Evolutionary conservation across 176 grass and related monocot species (phyloP).

Genomic region (Phragmites australis): DNA sequence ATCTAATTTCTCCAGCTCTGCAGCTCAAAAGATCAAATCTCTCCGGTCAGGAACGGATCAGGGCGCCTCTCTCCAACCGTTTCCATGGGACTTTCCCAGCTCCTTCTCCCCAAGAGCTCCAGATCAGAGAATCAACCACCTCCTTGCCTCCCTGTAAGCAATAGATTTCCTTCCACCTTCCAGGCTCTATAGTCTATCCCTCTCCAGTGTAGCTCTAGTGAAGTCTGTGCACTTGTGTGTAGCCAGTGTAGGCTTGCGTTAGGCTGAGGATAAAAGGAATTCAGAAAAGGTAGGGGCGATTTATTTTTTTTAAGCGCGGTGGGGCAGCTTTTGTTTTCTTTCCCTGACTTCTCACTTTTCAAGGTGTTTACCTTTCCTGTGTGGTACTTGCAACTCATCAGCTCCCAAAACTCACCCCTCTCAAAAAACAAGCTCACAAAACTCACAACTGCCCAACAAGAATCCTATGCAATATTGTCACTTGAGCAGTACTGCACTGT

Average conservation of each 20-base stretch:
- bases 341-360: slow-evolving; percentile 40
- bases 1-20: slow-evolving; percentile 32
- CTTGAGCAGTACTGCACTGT: not conserved
- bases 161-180: slow-evolving; percentile 19
- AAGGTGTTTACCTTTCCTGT: slow-evolving; percentile 40
- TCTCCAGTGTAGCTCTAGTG: not conserved
- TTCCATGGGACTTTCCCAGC: slow-evolving; percentile 28
- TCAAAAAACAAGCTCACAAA: slow-evolving; percentile 30
- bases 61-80: not conserved
- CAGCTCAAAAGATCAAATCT: not conserved
- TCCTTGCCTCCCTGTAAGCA: slow-evolving; percentile 21
- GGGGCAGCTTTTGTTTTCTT: slow-evolving; percentile 44
- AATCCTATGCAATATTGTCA: slow-evolving; percentile 42
- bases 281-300: not conserved
- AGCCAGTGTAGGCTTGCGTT: slow-evolving; percentile 18
- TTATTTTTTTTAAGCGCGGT: slow-evolving; percentile 39
- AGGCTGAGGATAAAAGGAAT: slow-evolving; percentile 45
- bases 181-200: slow-evolving; percentile 9
- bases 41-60: slow-evolving; percentile 34
- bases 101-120: slow-evolving; percentile 19
- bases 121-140: slow-evolving; percentile 24
- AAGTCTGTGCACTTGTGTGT: too few species aligned
- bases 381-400: slow-evolving; percentile 32
- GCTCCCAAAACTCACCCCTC: slow-evolving; percentile 34
- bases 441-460: slow-evolving; percentile 37